A percentile compares a stretch with the other conserved stretches of the same genome.
These are phyloP conservation scores for Pseudogymnoascus sp. DNA, from an alignment of 2,329 filamentous ascomycete species.

Conservation along the genomic window DNA sequence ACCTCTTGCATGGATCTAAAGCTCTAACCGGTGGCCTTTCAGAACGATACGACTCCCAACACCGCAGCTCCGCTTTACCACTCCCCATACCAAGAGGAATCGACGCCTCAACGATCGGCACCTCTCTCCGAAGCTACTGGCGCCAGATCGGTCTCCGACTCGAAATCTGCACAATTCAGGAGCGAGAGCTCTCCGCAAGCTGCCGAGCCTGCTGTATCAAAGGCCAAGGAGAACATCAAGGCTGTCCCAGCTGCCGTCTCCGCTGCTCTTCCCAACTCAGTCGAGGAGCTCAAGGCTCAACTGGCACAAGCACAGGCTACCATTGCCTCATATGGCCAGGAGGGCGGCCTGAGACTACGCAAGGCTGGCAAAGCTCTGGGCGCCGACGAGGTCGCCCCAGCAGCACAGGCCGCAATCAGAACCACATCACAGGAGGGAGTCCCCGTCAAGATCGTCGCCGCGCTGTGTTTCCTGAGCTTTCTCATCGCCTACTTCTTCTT, in stretches of 20 bases:
- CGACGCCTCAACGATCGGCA: constrained; percentile 12
- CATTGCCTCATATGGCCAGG: constrained; percentile 60
- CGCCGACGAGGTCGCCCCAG: constrained; percentile 38
- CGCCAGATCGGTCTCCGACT: background rate
- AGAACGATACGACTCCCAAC: constrained; percentile 21
- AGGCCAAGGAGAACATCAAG: constrained; percentile 17
- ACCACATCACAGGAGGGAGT: constrained; percentile 53
- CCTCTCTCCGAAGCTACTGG: background rate
- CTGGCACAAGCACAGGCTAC: constrained; percentile 67
- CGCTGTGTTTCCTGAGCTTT: constrained; percentile 82
- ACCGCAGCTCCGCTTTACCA: constrained; percentile 44
- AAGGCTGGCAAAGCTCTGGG: constrained; percentile 51
- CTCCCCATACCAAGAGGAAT: constrained; percentile 43
- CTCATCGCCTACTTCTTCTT: constrained; percentile 95
- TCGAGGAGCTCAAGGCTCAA: constrained; percentile 62
- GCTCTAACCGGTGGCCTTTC: background rate
- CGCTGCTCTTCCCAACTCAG: constrained; percentile 26
- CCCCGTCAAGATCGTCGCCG: constrained; percentile 74
- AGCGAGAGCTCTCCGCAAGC: background rate
- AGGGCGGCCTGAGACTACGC: constrained; percentile 69
- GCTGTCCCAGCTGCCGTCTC: constrained; percentile 42
- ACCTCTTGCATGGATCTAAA: background rate
- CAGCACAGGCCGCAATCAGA: constrained; percentile 44
- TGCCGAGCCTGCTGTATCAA: constrained; percentile 23
- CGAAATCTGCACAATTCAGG: background rate